Evolutionary conservation across 495 filamentous ascomycete species (phyloP).

Genomic region (Xylaria intraflava): DNA sequence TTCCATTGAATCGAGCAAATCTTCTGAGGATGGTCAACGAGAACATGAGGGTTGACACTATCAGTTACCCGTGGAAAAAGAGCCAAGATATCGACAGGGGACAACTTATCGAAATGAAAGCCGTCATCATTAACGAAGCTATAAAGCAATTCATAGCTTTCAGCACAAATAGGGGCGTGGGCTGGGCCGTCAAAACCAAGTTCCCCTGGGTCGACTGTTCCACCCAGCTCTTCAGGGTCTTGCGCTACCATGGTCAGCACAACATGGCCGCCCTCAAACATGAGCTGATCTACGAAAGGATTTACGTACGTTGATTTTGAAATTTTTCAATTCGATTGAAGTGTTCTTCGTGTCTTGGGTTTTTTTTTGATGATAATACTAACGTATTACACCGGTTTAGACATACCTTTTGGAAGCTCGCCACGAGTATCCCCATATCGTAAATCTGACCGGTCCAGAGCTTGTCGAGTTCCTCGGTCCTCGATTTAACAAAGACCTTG

Average conservation of each 20-base stretch:
- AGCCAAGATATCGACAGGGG: neutral
- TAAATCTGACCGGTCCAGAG: neutral
- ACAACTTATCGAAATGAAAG: neutral
- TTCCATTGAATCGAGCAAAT: neutral
- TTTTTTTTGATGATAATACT: too few species aligned
- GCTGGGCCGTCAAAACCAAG: neutral
- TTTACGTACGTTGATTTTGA: neutral
- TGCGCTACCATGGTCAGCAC: neutral
- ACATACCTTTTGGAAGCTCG: neutral
- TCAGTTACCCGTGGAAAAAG: neutral
- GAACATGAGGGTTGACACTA: neutral
- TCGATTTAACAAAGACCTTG: neutral
- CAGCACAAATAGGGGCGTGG: neutral
- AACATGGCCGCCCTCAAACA: neutral
- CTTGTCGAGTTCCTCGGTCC: neutral
- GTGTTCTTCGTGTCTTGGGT: too few species aligned
- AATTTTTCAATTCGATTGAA: too few species aligned
- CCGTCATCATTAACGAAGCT: neutral
- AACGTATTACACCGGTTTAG: neutral
- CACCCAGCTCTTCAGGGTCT: neutral
- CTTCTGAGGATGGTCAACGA: neutral
- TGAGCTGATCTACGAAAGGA: neutral
- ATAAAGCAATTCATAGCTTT: neutral
- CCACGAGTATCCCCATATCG: neutral
- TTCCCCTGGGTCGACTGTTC: neutral